Percentiles rank a stretch among this genome's conserved stretches.
These are phyloP conservation scores for Colletotrichum tanaceti DNA, from an alignment of 2,329 filamentous ascomycete species.

Conservation along the genomic window DNA sequence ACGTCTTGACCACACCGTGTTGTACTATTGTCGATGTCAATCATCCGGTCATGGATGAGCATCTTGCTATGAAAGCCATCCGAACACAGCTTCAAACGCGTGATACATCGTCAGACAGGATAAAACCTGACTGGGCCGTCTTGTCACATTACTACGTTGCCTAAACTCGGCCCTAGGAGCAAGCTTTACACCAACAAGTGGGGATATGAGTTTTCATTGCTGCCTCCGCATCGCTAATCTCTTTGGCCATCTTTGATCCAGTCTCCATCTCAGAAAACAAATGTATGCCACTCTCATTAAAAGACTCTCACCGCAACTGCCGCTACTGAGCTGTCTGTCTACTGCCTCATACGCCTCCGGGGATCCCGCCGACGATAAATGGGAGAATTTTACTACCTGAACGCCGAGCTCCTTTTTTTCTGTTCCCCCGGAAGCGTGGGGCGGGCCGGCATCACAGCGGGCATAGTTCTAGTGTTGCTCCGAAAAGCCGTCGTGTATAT, in stretches of 20 bases:
- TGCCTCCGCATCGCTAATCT: slow-evolving; percentile 26
- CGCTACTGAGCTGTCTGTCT: slow-evolving; percentile 26
- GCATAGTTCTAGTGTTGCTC: slow-evolving; percentile 32
- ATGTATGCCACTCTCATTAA: slow-evolving; percentile 38
- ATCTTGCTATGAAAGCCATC: not conserved
- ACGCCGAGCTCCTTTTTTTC: slow-evolving; percentile 38
- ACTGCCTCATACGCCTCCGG: slow-evolving; percentile 33
- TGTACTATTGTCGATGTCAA: not conserved
- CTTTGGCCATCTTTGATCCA: slow-evolving; percentile 26
- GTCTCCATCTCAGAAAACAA: slow-evolving; percentile 35
- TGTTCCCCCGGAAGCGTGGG: slow-evolving; percentile 36
- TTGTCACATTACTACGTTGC: not conserved
- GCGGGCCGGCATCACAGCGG: slow-evolving; percentile 23
- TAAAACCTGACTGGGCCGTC: not conserved
- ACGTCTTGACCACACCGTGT: not conserved
- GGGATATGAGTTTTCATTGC: slow-evolving; percentile 30
- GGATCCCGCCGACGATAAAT: slow-evolving; percentile 37
- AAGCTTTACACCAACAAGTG: not conserved
- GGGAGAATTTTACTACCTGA: slow-evolving; percentile 30
- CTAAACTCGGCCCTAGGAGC: not conserved
- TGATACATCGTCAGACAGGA: not conserved
- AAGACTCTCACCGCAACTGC: slow-evolving; percentile 35
- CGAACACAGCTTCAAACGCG: not conserved
- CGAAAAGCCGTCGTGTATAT: slow-evolving; percentile 17
- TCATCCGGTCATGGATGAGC: not conserved